Evolutionary conservation across 495 filamentous ascomycete genomes (phyloP).

Genomic region (Rusavskia elegans): DNA sequence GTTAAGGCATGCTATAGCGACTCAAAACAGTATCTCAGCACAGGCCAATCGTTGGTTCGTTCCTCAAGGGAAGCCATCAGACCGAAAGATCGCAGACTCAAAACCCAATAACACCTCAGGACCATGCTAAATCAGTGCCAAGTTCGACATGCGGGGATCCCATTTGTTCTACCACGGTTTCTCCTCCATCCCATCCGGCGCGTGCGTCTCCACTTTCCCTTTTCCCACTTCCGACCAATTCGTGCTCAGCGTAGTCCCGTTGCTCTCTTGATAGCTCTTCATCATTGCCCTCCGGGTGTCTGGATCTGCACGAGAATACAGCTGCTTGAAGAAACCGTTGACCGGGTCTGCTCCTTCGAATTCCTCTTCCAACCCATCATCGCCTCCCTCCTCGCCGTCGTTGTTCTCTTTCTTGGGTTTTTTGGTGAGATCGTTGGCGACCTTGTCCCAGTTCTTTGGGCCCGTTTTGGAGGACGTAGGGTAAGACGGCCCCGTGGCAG

Average conservation of each 20-base stretch:
- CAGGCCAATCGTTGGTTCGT: too few relatives aligned
- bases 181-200: conserved; percentile 62
- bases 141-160: background rate
- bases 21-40: too few relatives aligned
- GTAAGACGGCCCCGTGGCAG: conserved; percentile 42
- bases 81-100: background rate
- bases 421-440: conserved; percentile 40
- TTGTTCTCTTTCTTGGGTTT: conserved; percentile 23
- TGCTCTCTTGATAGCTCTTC: conserved; percentile 90
- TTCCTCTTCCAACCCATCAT: conserved; percentile 34
- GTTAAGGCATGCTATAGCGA: too few relatives aligned
- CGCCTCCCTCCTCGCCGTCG: conserved; percentile 17
- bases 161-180: conserved; percentile 39
- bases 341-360: conserved; percentile 57
- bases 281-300: conserved; percentile 89
- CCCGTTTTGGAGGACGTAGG: conserved; percentile 78
- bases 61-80: background rate
- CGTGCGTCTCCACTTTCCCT: conserved; percentile 52
- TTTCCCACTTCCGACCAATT: conserved; percentile 76
- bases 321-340: conserved; percentile 78
- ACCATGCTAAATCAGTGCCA: background rate
- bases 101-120: background rate
- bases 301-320: conserved; percentile 63
- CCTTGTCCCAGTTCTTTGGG: conserved; percentile 83
- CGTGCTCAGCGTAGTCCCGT: conserved; percentile 84